Evolutionary conservation across 768 basidiomycete species (phyloP).

Genomic region (Xerocomellus amylosporus): DNA sequence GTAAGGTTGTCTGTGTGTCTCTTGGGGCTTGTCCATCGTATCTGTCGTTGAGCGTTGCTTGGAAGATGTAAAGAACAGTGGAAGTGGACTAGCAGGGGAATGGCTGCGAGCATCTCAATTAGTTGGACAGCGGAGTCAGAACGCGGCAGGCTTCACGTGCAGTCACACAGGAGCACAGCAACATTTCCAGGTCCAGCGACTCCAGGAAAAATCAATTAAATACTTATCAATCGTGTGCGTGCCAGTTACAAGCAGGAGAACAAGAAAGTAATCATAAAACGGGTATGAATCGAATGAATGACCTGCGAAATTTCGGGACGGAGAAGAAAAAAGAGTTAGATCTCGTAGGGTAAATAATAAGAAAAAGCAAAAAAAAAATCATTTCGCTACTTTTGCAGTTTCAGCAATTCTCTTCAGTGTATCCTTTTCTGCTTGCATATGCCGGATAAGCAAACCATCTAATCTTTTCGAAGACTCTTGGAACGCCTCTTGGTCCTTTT

Average conservation of each 20-base stretch:
- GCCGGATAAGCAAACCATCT: conserved; percentile 78
- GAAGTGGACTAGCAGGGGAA: conserved; percentile 8
- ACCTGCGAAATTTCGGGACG: conserved; percentile 10
- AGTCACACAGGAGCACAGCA: conserved; percentile 10
- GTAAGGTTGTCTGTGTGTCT: conserved; percentile 46
- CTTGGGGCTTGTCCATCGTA: conserved; percentile 27
- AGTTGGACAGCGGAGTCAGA: conserved; percentile 35
- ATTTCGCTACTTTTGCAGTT: conserved; percentile 36
- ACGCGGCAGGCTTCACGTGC: conserved; percentile 29
- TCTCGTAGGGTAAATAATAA: conserved; percentile 17
- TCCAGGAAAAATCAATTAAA: conserved; percentile 12
- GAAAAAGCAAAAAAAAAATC: conserved; percentile 7
- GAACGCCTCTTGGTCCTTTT: conserved; percentile 33
- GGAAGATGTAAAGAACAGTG: conserved; percentile 9
- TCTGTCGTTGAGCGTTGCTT: conserved; percentile 12
- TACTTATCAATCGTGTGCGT: conserved; percentile 20
- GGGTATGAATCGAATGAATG: conserved; percentile 29
- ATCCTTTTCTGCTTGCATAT: conserved; percentile 82
- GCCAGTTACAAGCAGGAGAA: conserved; percentile 26
- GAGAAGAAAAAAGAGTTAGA: conserved; percentile 4
- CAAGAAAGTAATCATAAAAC: conserved; percentile 17
- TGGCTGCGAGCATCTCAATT: conserved; percentile 23
- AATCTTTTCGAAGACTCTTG: conserved; percentile 62
- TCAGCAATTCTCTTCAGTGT: conserved; percentile 72
- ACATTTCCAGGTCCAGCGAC: not conserved